Evolutionary conservation across 2,329 filamentous ascomycete species (phyloP).

Genomic region (Sclerotinia minor): DNA sequence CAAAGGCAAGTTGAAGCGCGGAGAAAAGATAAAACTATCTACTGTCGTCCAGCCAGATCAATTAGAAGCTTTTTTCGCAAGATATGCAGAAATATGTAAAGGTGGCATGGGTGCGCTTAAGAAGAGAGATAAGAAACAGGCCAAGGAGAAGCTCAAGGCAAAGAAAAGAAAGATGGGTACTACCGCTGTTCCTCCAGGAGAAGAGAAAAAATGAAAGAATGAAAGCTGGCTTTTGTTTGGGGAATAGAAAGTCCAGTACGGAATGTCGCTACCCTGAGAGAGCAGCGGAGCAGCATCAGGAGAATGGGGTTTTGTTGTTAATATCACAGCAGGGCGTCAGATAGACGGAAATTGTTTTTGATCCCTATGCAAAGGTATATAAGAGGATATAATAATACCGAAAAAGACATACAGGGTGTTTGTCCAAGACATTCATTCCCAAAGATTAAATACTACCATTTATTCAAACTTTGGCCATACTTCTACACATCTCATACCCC

Average conservation of each 20-base stretch:
- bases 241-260: neutral
- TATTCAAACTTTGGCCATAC: neutral
- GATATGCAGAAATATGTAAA: slow-evolving; percentile 91
- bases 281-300: neutral
- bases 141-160: slow-evolving; percentile 75
- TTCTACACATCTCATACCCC: neutral
- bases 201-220: slow-evolving; percentile 35
- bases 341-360: neutral
- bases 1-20: slow-evolving; percentile 2
- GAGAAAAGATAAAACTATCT: slow-evolving; percentile 68
- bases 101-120: slow-evolving; percentile 84
- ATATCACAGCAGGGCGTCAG: slow-evolving; percentile 4
- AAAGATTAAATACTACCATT: neutral
- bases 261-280: neutral
- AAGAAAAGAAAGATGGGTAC: slow-evolving; percentile 50
- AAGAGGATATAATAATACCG: neutral
- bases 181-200: slow-evolving; percentile 5
- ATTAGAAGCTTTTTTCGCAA: slow-evolving; percentile 76
- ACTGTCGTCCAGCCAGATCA: slow-evolving; percentile 77
- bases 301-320: neutral
- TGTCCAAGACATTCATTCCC: neutral
- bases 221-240: slow-evolving; percentile 7
- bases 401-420: neutral
- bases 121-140: slow-evolving; percentile 88
- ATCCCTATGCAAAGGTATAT: slow-evolving; percentile 5